Evolutionary conservation across 192 early-diverging fungal species (phyloP).

Genomic region (Entophlyctis luteolus): DNA sequence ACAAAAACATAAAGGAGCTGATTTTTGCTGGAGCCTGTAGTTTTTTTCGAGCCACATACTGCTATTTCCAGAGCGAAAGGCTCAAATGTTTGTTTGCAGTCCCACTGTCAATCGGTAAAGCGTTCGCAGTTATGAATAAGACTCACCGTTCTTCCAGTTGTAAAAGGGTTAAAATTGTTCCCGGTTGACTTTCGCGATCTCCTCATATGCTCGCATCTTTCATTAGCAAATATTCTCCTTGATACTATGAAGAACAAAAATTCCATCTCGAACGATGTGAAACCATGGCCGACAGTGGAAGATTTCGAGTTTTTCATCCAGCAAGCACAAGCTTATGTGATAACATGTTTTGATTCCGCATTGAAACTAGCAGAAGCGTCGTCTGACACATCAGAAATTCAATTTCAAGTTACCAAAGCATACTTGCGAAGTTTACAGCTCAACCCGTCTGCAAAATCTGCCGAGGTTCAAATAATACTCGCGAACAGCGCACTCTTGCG

Average conservation of each 20-base stretch:
- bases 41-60: conserved; percentile 1
- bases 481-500: background rate
- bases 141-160: background rate
- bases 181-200: background rate
- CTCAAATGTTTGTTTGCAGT: background rate
- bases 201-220: background rate
- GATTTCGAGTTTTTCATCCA: background rate
- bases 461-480: background rate
- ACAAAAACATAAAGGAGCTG: conserved; percentile 1
- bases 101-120: conserved; percentile 1
- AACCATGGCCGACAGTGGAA: conserved; percentile 2
- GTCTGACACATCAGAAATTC: background rate
- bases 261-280: background rate
- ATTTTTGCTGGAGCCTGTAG: conserved; percentile 2
- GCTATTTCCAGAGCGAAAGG: background rate
- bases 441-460: conserved; percentile 3
- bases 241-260: conserved; percentile 6
- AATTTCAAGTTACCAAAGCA: conserved; percentile 1
- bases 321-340: background rate
- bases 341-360: background rate
- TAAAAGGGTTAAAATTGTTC: background rate
- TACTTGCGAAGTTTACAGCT: background rate
- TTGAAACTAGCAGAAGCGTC: background rate
- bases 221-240: background rate
- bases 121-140: background rate